Evolutionary conservation across 352 stramenopile species (phyloP), one percentile per base, ranked within the genome.

Genomic region (Paralagenidium karlingii): DNA sequence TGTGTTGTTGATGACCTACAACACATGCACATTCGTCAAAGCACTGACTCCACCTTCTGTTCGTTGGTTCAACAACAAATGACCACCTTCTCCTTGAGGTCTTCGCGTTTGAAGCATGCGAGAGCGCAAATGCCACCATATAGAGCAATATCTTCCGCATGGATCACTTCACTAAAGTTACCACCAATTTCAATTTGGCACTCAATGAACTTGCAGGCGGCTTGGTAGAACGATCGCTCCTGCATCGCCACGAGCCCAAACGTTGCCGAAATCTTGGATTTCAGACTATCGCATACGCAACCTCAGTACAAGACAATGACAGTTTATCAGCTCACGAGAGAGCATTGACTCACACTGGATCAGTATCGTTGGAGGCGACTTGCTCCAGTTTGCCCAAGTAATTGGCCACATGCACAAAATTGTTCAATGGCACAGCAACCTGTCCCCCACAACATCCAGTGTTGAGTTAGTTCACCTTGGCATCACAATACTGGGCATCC

Each of bases 311-410:
- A n/a, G n/a, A n/a, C n/a, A n/a, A n/a, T n/a, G n/a, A n/a, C n/a
- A n/a, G n/a, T n/a, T n/a, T n/a, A 19, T 19, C 33, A 5, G 10
- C 3, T 12, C 3, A 10, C 18, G 33, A 29, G 5, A 28, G 26
- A 34, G 25, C 16, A 10, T 22, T 12, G 19, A 39, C 54, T 7
- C 30, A 92, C 79, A 86, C 69, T 3, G 51, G 44, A 24, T 92
- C 79, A 16, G 49, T 78, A 42, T 90, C 74, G 8, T 62, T 63
- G 9, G 34, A 66, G 27, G 61, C 63, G 29, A 93, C 60, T 56
- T 88, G 76, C 47, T 93, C 77, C 37, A 90, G 56, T 36, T 93
- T 93, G 29, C 70, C 74, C 52, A 93, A 53, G 49, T 93, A 93
- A 48, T 86, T 93, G 52, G 66, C 76, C 29, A 90, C 77, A 26